Evolutionary conservation across 176 grass and related monocot genomes (phyloP).

Genomic region (Paspalum notatum): DNA sequence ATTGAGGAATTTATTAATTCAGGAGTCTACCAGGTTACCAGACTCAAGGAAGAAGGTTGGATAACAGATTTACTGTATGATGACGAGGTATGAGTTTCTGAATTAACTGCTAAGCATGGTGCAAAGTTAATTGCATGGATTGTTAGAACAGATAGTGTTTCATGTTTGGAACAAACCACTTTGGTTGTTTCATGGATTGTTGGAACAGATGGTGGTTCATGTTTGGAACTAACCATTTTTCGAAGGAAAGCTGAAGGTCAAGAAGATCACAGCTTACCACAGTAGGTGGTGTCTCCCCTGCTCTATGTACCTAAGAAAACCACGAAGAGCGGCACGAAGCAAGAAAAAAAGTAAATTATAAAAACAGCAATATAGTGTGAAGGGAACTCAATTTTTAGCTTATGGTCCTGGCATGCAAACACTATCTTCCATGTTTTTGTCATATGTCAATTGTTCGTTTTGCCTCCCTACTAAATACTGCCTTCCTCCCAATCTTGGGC

Average conservation of each 20-base stretch:
- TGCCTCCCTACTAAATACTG: not conserved
- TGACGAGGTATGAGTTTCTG: conserved; percentile 76
- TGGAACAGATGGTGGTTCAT: conserved; percentile 10
- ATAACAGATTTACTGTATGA: conserved; percentile 96
- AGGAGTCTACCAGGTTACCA: conserved; percentile 96
- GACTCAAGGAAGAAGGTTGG: conserved; percentile 97
- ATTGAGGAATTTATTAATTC: conserved; percentile 83
- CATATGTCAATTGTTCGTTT: not conserved
- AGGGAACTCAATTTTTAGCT: not conserved
- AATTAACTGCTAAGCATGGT: conserved; percentile 30
- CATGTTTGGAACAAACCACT: conserved; percentile 8
- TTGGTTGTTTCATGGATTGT: conserved; percentile 8
- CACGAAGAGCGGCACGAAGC: not conserved
- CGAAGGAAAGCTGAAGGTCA: not conserved
- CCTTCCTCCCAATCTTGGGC: not conserved
- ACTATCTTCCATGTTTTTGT: not conserved
- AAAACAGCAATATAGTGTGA: not conserved
- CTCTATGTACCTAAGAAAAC: not conserved
- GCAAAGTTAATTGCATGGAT: conserved; percentile 18
- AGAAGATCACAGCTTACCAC: not conserved
- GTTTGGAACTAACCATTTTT: not conserved
- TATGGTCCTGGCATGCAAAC: not conserved
- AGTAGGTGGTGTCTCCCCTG: not conserved
- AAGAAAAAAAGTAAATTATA: not conserved
- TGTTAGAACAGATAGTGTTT: conserved; percentile 15